Evolutionary conservation across 257 asterid species (phyloP), one percentile per base, ranked within the genome.

Genomic region (Rauvolfia tetraphylla): DNA sequence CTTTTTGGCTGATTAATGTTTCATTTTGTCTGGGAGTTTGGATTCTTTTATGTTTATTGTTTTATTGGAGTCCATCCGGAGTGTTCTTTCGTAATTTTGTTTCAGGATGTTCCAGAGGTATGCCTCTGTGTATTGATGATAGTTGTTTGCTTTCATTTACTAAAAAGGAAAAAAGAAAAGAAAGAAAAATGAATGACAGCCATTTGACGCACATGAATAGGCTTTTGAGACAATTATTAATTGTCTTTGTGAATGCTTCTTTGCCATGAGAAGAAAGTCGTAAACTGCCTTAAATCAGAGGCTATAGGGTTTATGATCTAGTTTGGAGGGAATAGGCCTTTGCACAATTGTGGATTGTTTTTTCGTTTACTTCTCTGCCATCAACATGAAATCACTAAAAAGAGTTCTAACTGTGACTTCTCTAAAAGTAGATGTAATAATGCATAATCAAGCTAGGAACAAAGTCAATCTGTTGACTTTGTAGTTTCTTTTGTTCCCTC

Each of bases 111-210:
- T 41, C 4, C 46, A 41, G 46, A 8, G 46, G 46, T 41, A 41
- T 41, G 46, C 46, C 4, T 41, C 46, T 41, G 46, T 41, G 46
- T 41, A 4, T 46, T 46, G 51, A 13, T 46, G 51, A 46, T 46
- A 11, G 14, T 46, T 46, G 51, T 46, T 46, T 46, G 51, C 14
- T 46, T 46, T 46, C 14, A 46, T n/a, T n/a, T n/a, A n/a, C n/a
- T n/a, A 46, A 46, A n/a, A 46, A 4, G 51, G 14, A 46, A 46
- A 46, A 41, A 3, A 46, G 71, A 67, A 38, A 22, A 22, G 11
- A 38, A n/a, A n/a, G n/a, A n/a, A n/a, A n/a, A n/a, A n/a, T n/a
- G 51, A 38, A 65, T 36, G 71, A 17, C n/a, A 65, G 72, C 72
- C 51, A n/a, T 67, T 38, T 31, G 72, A 22, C 12, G 31, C 39